Evolutionary conservation across 2,329 filamentous ascomycete species (phyloP).

Genomic region (Curvularia sp.): DNA sequence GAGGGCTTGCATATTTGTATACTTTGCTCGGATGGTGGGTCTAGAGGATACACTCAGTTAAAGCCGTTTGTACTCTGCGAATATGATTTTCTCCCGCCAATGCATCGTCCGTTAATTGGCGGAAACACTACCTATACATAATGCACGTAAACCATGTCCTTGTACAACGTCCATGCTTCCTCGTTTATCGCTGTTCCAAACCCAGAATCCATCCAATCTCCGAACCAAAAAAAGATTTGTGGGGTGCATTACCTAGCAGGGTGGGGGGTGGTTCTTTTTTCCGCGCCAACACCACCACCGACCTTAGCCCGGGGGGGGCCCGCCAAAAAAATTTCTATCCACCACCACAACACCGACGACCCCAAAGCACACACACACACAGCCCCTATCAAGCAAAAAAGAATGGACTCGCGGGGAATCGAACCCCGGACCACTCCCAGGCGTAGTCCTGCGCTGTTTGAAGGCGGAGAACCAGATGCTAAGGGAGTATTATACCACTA

Average conservation of each 20-base stretch:
- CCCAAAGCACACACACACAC: not conserved
- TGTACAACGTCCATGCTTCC: not conserved
- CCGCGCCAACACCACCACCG: not conserved
- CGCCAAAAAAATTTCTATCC: not conserved
- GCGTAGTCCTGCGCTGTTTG: too few relatives aligned
- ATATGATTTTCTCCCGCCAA: not conserved
- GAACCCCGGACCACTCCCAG: constrained; percentile 25
- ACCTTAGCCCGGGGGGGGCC: not conserved
- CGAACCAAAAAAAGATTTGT: not conserved
- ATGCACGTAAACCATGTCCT: not conserved
- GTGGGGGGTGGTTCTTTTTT: too few relatives aligned
- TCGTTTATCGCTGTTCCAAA: not conserved
- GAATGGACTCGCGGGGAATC: constrained; percentile 20
- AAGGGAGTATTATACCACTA: constrained; percentile 35
- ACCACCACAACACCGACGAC: not conserved
- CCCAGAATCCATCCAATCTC: not conserved
- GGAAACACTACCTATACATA: not conserved
- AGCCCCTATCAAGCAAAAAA: not conserved
- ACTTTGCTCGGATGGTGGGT: not conserved
- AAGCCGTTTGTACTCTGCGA: not conserved
- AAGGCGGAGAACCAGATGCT: too few relatives aligned
- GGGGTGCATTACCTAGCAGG: not conserved
- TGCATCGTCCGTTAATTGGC: not conserved
- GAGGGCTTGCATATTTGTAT: not conserved
- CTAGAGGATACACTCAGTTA: not conserved